These are phyloP conservation scores for Suillus paluster DNA, from an alignment of 768 basidiomycete species.

Conservation along the genomic window DNA sequence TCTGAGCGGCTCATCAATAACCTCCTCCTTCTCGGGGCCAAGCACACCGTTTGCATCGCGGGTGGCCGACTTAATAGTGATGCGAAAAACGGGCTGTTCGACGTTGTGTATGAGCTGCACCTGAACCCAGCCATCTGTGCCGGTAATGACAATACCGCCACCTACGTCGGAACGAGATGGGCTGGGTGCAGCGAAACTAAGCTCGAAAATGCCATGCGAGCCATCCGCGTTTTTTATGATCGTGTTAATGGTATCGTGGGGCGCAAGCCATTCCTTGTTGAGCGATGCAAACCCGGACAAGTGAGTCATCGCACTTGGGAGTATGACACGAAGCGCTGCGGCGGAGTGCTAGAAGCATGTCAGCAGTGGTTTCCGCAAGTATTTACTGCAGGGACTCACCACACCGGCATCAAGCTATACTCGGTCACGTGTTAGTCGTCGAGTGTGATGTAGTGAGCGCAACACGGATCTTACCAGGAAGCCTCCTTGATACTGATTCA, in stretches of 20 bases:
- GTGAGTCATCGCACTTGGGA: constrained; percentile 53
- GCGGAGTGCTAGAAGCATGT: constrained; percentile 57
- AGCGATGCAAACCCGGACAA: constrained; percentile 71
- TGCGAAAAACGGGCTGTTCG: constrained; percentile 35
- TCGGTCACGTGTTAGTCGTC: constrained; percentile 4
- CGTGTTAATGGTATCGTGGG: constrained; percentile 78
- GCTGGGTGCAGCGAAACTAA: constrained; percentile 66
- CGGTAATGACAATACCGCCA: constrained; percentile 51
- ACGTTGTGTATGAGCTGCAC: constrained; percentile 37
- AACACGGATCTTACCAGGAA: constrained; percentile 65
- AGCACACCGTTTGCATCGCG: constrained; percentile 23
- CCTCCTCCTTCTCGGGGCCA: constrained; percentile 44
- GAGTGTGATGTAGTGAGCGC: not conserved
- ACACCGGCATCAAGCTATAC: constrained; percentile 79
- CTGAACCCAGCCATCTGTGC: constrained; percentile 64
- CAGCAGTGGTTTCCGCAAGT: not conserved
- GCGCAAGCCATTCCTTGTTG: constrained; percentile 71
- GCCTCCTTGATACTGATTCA: constrained; percentile 82
- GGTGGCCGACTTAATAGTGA: constrained; percentile 42
- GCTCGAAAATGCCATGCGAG: constrained; percentile 61
- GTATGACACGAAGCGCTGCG: constrained; percentile 63
- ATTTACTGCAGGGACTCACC: constrained; percentile 42
- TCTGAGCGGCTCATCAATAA: constrained; percentile 48
- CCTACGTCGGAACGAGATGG: constrained; percentile 37
- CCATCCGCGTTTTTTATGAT: constrained; percentile 51